Conservation (phyloP, 2,329 filamentous ascomycete genomes). For the Talaromyces sp. region DNA sequence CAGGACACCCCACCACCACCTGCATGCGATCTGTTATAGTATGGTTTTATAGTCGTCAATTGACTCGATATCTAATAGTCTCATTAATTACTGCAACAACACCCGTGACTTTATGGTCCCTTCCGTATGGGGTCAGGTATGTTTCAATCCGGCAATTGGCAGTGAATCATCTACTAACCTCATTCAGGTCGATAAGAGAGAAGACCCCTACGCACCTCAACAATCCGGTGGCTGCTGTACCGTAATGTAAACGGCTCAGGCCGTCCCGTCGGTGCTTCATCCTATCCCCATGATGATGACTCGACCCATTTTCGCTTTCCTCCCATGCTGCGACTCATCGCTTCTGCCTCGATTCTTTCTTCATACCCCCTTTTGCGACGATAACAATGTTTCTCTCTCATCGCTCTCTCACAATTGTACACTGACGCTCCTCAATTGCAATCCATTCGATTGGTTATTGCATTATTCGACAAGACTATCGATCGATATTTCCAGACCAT, state of each 20-base stretch:
- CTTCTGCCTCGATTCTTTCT: constrained; percentile 11
- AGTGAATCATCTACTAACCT: constrained; percentile 2
- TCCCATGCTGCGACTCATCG: constrained; percentile 10
- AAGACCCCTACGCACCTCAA: constrained; percentile 97
- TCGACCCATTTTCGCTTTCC: constrained; percentile 15
- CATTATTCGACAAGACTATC: constrained; percentile 14
- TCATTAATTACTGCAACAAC: constrained; percentile 97
- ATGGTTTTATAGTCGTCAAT: neutral
- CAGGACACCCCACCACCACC: constrained; percentile 4
- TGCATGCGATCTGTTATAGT: neutral
- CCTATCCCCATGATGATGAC: neutral
- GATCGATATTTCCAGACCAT: constrained; percentile 4
- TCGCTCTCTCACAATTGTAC: constrained; percentile 11
- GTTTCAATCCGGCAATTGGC: constrained; percentile 14
- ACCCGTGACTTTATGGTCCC: constrained; percentile 99
- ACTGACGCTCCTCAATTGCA: constrained; percentile 13
- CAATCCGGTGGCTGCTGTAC: constrained; percentile 89
- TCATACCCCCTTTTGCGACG: constrained; percentile 17
- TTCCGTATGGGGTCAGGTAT: constrained; percentile 83
- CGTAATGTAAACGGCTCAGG: constrained; percentile 69
- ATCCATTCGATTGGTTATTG: constrained; percentile 18
- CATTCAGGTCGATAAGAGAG: constrained; percentile 76
- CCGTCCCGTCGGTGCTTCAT: neutral
- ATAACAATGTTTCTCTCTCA: constrained; percentile 8
- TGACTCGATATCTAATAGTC: constrained; percentile 52